Evolutionary conservation across 176 grass and related monocot species (phyloP).

Genomic region (Eleusine coracana): DNA sequence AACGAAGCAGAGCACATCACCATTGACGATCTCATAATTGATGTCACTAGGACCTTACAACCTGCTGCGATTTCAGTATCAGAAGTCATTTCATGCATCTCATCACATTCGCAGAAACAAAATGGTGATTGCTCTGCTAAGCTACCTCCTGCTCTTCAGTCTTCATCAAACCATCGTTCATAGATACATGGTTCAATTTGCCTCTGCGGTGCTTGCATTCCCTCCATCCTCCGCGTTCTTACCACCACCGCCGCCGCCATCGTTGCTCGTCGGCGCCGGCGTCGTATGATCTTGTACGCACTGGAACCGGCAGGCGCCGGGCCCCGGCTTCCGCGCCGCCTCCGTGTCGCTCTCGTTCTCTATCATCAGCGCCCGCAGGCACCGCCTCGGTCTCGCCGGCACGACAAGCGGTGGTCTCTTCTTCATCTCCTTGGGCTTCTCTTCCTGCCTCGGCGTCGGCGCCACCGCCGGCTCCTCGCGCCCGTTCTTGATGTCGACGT

Average conservation of each 20-base stretch:
- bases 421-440: conserved; percentile 3
- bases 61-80: background rate
- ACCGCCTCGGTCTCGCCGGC: conserved; percentile 56
- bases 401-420: background rate
- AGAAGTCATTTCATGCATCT: background rate
- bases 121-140: background rate
- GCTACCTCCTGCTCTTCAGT: too few relatives aligned
- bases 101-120: conserved; percentile 10
- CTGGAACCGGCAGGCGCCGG: conserved; percentile 61
- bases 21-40: background rate
- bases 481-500: conserved; percentile 54
- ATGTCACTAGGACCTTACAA: background rate
- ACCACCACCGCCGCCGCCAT: background rate
- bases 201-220: conserved; percentile 4
- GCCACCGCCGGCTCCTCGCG: conserved; percentile 22
- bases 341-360: conserved; percentile 69
- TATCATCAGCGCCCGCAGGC: conserved; percentile 83
- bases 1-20: background rate
- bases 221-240: conserved; percentile 28
- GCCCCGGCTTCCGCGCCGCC: conserved; percentile 45
- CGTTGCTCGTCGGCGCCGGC: background rate
- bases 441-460: background rate
- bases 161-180: background rate
- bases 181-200: background rate
- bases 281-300: conserved; percentile 48